These are phyloP conservation scores for Nectriaceae sp. DNA, from an alignment of 2,329 filamentous ascomycete species.

Conservation along the genomic window DNA sequence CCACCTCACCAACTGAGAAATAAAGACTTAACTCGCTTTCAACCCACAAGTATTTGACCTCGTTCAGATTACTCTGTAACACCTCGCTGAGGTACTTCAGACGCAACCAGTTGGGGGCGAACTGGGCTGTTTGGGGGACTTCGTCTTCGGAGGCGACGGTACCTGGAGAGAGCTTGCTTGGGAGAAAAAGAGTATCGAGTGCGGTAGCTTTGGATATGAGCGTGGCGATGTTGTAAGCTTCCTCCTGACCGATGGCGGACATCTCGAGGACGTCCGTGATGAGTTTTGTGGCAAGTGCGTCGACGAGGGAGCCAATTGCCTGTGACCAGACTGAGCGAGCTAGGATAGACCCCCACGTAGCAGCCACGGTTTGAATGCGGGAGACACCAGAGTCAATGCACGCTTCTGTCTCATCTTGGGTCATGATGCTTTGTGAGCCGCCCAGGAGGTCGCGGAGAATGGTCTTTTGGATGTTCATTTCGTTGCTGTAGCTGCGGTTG, in stretches of 20 bases:
- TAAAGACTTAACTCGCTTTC: slow-evolving; percentile 67
- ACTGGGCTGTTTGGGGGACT: slow-evolving; percentile 59
- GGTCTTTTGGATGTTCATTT: slow-evolving; percentile 62
- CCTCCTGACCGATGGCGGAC: slow-evolving; percentile 61
- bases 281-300: slow-evolving; percentile 60
- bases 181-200: slow-evolving; percentile 62
- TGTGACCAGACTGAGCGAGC: slow-evolving; percentile 64
- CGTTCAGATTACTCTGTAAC: slow-evolving; percentile 65
- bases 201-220: slow-evolving; percentile 59
- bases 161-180: slow-evolving; percentile 38
- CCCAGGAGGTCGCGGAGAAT: slow-evolving; percentile 63
- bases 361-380: slow-evolving; percentile 55
- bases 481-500: slow-evolving; percentile 61
- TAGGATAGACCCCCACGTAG: slow-evolving; percentile 59
- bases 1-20: slow-evolving; percentile 61
- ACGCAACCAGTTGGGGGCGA: slow-evolving; percentile 62
- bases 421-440: slow-evolving; percentile 60
- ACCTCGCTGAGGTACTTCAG: slow-evolving; percentile 66
- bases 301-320: slow-evolving; percentile 60
- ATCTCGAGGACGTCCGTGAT: slow-evolving; percentile 64
- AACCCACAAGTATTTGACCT: slow-evolving; percentile 64
- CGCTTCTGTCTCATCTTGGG: slow-evolving; percentile 55
- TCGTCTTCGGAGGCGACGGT: slow-evolving; percentile 36
- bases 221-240: slow-evolving; percentile 62
- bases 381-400: slow-evolving; percentile 55